Base-by-base conservation (phyloP, 2,329 filamentous ascomycete genomes). In the Fusarium concolor region DNA sequence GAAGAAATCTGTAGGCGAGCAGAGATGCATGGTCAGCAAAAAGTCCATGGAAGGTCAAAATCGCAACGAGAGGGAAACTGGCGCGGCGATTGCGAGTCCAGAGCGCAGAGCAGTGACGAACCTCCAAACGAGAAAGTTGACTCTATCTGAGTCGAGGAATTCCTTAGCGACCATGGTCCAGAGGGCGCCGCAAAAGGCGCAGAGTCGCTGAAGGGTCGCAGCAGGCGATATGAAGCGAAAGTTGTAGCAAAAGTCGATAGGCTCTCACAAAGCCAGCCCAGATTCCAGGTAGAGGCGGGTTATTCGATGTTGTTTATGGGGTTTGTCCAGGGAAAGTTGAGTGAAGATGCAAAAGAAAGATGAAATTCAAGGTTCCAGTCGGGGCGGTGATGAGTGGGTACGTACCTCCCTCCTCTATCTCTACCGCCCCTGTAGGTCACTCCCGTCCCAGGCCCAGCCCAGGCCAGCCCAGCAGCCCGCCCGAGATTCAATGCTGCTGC, bases 71-170 rank as follows among this genome's bases (percentile, higher is more conserved):
- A 58, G 38, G 44, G 28, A 15, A 55, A 57, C 51, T 58, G 65
- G 65, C 42, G 52, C 47, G 62, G 39, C 22, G 28, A 56, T 51
- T 53, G 63, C 67, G 55, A 51, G 65, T 64, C 62, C 70, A 72
- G 69, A 64, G 67, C 69, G 67, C 69, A 66, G 71, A 72, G 70
- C 70, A 71, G 67, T 70, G 75, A 85, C 88, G 79, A 84, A 90
- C 88, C 87, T 89, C 88, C 88, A 90, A 77, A 90, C 84, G 78
- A 90, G 84, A 84, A 87, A 90, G 83, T 90, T 90, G 84, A 90
- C 82, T 83, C 86, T 84, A 79, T 90, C 85, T 71, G 87, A 89
- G 84, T 89, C 86, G 75, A 90, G 83, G 76, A 84, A 83, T 81
- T 89, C 86, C 82, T 88, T 88, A 75, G 73, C 71, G 71, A 79